These are phyloP conservation scores for Botrytis medusae DNA, from an alignment of 2,329 filamentous ascomycete species.

Conservation along the genomic window DNA sequence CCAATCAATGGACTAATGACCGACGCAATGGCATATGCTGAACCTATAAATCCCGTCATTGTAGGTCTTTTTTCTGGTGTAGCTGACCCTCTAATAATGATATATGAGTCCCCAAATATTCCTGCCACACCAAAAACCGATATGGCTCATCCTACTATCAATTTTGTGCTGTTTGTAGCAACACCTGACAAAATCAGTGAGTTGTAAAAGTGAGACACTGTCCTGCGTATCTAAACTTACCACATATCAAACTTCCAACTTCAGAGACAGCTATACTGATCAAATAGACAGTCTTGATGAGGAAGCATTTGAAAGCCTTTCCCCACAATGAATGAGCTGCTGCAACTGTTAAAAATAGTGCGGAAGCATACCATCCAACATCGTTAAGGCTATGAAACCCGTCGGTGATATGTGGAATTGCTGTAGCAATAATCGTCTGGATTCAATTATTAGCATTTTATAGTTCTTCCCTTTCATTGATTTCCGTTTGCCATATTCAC, in stretches of 20 bases:
- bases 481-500: accelerated
- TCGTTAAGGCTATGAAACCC: conserved; percentile 42
- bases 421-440: conserved; percentile 28
- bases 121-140: conserved; percentile 37
- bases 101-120: conserved; percentile 39
- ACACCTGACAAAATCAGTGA: conserved; percentile 7
- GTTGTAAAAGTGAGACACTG: no score
- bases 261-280: conserved; percentile 39
- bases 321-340: conserved; percentile 26
- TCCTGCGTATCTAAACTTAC: not conserved
- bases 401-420: conserved; percentile 42
- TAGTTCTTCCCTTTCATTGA: not conserved
- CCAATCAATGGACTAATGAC: conserved; percentile 39
- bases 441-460: no score
- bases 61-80: not conserved
- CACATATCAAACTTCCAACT: conserved; percentile 40
- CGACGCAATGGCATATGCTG: conserved; percentile 37
- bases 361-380: conserved; percentile 52
- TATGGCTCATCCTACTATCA: conserved; percentile 40
- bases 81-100: conserved; percentile 5
- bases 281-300: conserved; percentile 34
- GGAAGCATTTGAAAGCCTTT: conserved; percentile 33
- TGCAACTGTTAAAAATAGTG: conserved; percentile 50
- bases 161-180: conserved; percentile 34
- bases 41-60: conserved; percentile 45